phyloP scores from a whole-genome alignment of 352 stramenopile genomes.

The Phytophthora chlamydospora region DNA sequence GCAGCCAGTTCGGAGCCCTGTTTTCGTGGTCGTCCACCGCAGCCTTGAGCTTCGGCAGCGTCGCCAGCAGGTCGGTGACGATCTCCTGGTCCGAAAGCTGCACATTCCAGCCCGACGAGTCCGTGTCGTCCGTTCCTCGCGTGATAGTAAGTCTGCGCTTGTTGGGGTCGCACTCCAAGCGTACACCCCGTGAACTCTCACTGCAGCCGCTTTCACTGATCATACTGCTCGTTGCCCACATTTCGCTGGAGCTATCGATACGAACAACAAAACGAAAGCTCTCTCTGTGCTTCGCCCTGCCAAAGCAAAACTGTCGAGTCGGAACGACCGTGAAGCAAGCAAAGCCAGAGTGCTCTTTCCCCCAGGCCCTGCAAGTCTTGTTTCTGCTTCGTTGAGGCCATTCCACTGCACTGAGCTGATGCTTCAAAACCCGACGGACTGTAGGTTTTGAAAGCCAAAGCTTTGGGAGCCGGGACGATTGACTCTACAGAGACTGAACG shows the following conservation, averaged over 20 bases:
- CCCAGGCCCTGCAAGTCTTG: slow-evolving; percentile 8
- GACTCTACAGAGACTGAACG: slow-evolving; percentile 19
- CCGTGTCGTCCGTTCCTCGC: slow-evolving; percentile 10
- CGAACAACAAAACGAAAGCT: slow-evolving; percentile 13
- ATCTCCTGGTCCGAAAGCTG: slow-evolving; percentile 50
- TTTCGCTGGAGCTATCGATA: slow-evolving; percentile 2
- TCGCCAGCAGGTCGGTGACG: slow-evolving; percentile 50
- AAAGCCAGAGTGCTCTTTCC: slow-evolving; percentile 25
- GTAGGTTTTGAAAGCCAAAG: slow-evolving; percentile 16
- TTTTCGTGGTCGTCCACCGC: slow-evolving; percentile 42
- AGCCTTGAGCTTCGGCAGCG: slow-evolving; percentile 49
- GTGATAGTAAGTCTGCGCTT: slow-evolving; percentile 34
- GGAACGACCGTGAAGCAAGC: slow-evolving; percentile 5
- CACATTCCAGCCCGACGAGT: slow-evolving; percentile 20
- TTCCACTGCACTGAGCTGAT: slow-evolving; percentile 8
- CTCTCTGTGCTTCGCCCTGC: slow-evolving; percentile 11
- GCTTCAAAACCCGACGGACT: slow-evolving; percentile 1
- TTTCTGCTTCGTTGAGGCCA: slow-evolving; percentile 4
- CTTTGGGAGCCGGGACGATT: slow-evolving; percentile 4
- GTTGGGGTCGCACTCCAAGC: slow-evolving; percentile 26
- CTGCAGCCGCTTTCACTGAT: slow-evolving; percentile 38
- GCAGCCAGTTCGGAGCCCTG: slow-evolving; percentile 43
- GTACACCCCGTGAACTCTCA: slow-evolving; percentile 33
- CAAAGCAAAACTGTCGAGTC: slow-evolving; percentile 31
- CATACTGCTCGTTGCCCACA: slow-evolving; percentile 45